Conservation (phyloP, 179 eudicot species). For the Sideroxylon spinosum region DNA sequence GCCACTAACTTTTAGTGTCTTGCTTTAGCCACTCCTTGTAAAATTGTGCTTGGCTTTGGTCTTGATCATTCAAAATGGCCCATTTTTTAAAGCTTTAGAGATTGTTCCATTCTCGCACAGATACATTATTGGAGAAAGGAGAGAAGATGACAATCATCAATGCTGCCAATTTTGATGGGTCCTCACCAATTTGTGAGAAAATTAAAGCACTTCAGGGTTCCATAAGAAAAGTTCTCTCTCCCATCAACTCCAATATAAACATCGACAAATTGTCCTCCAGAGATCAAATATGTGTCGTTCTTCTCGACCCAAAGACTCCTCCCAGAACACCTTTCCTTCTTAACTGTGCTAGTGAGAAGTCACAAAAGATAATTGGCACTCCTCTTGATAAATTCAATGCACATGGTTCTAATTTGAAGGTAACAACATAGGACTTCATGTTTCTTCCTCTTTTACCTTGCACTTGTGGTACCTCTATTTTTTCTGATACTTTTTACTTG, state of each 20-base stretch:
- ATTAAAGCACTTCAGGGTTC: constrained; percentile 35
- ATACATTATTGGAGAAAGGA: constrained; percentile 23
- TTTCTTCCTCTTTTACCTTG: neutral
- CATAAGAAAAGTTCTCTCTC: constrained; percentile 55
- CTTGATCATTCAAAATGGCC: neutral
- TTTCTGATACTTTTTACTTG: neutral
- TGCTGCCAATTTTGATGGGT: constrained; percentile 13
- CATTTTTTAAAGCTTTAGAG: neutral
- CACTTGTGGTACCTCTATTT: neutral
- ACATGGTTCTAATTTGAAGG: constrained; percentile 72
- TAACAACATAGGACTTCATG: constrained; percentile 10
- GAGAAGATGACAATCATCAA: constrained; percentile 22
- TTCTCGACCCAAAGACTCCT: constrained; percentile 30
- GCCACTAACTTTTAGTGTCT: neutral
- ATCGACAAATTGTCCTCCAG: constrained; percentile 32
- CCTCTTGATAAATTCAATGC: constrained; percentile 63
- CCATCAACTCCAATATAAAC: constrained; percentile 40
- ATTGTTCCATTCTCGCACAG: constrained; percentile 19
- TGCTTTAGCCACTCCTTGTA: neutral
- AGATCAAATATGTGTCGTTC: constrained; percentile 23
- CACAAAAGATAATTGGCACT: constrained; percentile 41
- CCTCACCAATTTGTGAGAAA: constrained; percentile 34
- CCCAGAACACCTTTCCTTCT: constrained; percentile 38
- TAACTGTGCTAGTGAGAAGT: constrained; percentile 30
- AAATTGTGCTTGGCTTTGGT: neutral